phyloP scores from a whole-genome alignment of 495 filamentous ascomycete genomes.

The Hapsidospora chrysogenum region DNA sequence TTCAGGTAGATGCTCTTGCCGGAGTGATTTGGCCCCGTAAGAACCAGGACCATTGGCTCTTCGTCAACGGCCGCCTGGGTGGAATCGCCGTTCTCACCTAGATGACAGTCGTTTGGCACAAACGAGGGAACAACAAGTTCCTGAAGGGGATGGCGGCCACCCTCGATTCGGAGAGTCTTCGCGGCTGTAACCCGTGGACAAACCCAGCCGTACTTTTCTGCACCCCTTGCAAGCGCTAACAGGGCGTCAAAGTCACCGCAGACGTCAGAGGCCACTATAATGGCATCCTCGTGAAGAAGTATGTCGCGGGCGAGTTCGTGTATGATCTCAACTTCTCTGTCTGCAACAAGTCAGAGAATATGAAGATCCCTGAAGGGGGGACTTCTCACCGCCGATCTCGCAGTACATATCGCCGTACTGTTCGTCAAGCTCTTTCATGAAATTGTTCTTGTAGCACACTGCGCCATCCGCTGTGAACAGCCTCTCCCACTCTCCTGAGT shows the following conservation, averaged over 20 bases:
- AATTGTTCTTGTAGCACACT: constrained; percentile 75
- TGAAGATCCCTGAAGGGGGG: not conserved
- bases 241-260: constrained; percentile 84
- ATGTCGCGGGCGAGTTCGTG: constrained; percentile 60
- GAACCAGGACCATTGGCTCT: constrained; percentile 54
- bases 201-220: constrained; percentile 53
- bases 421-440: constrained; percentile 72
- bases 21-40: constrained; percentile 93
- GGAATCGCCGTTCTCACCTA: constrained; percentile 36
- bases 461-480: constrained; percentile 57
- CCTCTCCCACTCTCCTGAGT: constrained; percentile 50
- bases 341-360: constrained; percentile 26
- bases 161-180: constrained; percentile 62
- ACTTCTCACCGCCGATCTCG: constrained; percentile 53
- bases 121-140: constrained; percentile 76
- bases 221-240: constrained; percentile 65
- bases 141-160: constrained; percentile 80
- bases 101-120: constrained; percentile 61
- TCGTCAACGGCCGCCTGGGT: constrained; percentile 7
- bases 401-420: constrained; percentile 75
- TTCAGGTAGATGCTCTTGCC: constrained; percentile 96
- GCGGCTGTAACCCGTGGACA: constrained; percentile 51
- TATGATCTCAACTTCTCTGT: constrained; percentile 82
- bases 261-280: constrained; percentile 52
- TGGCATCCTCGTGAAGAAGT: constrained; percentile 48